Evolutionary conservation across 73 alveolate species (phyloP).

Genomic region (Tetrahymena malaccensis): DNA sequence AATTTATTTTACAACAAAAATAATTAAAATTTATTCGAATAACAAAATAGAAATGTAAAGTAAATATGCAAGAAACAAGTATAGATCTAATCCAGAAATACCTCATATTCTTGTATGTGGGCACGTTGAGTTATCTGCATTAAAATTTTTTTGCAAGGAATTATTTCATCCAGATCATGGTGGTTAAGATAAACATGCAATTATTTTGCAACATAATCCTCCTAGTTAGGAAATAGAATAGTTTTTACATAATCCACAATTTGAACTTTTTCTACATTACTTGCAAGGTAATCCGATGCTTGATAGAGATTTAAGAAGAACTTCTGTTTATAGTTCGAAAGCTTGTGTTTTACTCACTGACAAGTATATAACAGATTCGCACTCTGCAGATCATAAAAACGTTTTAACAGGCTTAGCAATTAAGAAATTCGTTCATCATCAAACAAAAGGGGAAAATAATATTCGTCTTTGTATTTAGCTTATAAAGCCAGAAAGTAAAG

Average conservation of each 20-base stretch:
- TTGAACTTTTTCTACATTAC: constrained; percentile 70
- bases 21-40: not conserved
- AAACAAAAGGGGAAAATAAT: constrained; percentile 47
- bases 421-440: constrained; percentile 76
- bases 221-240: constrained; percentile 91
- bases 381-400: constrained; percentile 87
- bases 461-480: constrained; percentile 82
- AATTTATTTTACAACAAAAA: not conserved
- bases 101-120: constrained; percentile 94
- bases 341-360: constrained; percentile 80
- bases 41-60: constrained; percentile 54
- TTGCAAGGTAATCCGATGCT: constrained; percentile 64
- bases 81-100: constrained; percentile 83
- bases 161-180: constrained; percentile 95
- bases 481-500: constrained; percentile 89
- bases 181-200: constrained; percentile 82
- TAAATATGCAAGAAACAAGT: constrained; percentile 78
- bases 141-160: constrained; percentile 84
- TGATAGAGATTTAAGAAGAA: constrained; percentile 45
- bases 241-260: constrained; percentile 79
- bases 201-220: constrained; percentile 66
- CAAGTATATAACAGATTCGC: constrained; percentile 79
- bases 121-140: constrained; percentile 69
- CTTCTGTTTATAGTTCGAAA: not conserved
- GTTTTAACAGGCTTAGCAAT: constrained; percentile 80